Percentiles rank a stretch among this genome's conserved stretches.
phyloP scores from a whole-genome alignment of 768 basidiomycete species.

The Cubamyces sp. region DNA sequence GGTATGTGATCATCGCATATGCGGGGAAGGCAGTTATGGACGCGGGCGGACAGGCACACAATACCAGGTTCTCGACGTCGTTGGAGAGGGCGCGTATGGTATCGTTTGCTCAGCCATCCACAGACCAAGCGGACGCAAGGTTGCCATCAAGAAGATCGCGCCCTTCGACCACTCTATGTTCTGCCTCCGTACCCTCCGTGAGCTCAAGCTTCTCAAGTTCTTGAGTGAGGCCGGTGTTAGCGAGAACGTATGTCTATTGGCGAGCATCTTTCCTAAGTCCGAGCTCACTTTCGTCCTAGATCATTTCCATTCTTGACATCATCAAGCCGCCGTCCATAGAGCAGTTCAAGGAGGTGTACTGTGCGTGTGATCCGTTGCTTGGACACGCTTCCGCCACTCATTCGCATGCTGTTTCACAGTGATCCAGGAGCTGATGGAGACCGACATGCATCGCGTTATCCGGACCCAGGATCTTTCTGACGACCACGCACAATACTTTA shows the following conservation, averaged over 20 bases:
- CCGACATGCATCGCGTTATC: constrained; percentile 96
- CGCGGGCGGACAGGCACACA: constrained; percentile 35
- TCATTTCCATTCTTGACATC: constrained; percentile 89
- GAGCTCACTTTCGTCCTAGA: constrained; percentile 46
- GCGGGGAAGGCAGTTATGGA: background rate
- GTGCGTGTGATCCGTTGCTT: constrained; percentile 43
- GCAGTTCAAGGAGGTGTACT: constrained; percentile 85
- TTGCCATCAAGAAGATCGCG: constrained; percentile 95
- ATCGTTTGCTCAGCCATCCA: constrained; percentile 90
- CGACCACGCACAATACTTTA: constrained; percentile 94
- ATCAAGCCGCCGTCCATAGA: constrained; percentile 81
- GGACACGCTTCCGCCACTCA: constrained; percentile 2
- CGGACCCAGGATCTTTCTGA: constrained; percentile 93
- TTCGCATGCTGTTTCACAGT: constrained; percentile 45
- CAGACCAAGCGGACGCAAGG: constrained; percentile 74
- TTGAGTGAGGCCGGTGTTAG: constrained; percentile 86
- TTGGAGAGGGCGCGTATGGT: constrained; percentile 95
- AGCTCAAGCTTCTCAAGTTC: constrained; percentile 73
- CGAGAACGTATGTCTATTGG: constrained; percentile 65
- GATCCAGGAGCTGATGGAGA: constrained; percentile 93
- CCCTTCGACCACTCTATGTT: constrained; percentile 97
- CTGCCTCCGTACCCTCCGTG: constrained; percentile 65
- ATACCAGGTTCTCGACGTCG: constrained; percentile 80
- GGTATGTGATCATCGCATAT: constrained; percentile 44
- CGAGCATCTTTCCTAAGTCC: background rate